phyloP scores from a whole-genome alignment of 495 filamentous ascomycete species.

The Platismatia glauca region DNA sequence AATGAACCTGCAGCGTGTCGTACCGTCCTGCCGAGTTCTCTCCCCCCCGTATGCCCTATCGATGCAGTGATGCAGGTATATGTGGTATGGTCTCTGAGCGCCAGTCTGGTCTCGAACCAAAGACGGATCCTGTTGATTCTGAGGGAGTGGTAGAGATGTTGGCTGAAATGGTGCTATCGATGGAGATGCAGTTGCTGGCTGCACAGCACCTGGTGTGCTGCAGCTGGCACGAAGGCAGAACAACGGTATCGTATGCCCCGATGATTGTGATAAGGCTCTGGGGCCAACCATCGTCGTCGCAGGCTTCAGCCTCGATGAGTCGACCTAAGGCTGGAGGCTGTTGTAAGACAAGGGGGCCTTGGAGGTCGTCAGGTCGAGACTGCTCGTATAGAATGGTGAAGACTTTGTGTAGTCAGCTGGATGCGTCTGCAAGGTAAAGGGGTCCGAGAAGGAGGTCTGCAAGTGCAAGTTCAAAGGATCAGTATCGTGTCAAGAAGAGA shows the following conservation, averaged over 20 bases:
- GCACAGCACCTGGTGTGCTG: neutral
- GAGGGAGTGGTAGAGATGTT: neutral
- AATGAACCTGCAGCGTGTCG: neutral
- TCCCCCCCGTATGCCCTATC: neutral
- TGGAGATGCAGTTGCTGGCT: neutral
- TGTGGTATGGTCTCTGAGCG: neutral
- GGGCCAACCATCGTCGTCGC: neutral
- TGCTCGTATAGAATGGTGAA: neutral
- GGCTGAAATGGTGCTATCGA: neutral
- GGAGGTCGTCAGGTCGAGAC: neutral
- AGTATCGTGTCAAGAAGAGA: neutral
- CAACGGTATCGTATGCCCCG: neutral
- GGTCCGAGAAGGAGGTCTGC: neutral
- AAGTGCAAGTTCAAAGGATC: neutral
- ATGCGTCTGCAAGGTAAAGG: neutral
- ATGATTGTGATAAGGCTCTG: neutral
- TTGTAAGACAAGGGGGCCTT: neutral
- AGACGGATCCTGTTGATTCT: neutral
- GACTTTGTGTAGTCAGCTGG: neutral
- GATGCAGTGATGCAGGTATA: conserved; percentile 1
- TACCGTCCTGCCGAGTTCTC: neutral
- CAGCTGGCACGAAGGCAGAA: neutral
- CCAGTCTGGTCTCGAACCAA: neutral
- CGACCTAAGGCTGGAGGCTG: neutral
- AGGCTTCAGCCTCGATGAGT: neutral